Base-by-base conservation (phyloP, 371 early-diverging fungal genomes). In the Entomophthora muscae region DNA sequence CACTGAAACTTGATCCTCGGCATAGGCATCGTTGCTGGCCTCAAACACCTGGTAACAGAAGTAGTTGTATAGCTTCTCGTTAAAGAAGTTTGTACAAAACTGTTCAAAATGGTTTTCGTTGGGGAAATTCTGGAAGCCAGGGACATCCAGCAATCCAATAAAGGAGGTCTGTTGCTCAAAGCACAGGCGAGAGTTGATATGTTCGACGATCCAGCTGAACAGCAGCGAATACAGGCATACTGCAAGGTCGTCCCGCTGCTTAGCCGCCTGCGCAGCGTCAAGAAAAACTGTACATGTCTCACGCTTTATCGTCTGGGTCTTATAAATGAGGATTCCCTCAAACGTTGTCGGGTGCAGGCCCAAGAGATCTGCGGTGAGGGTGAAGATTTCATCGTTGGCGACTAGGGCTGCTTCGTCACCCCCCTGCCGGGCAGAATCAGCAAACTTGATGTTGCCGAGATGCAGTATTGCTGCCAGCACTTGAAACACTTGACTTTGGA, bases 271-370 rank as follows among this genome's bases (percentile, higher is more conserved):
- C 24, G 83, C 81, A 5, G 82, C 75, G 69, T 91, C 85, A 28
- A 95, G 76, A 53, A 90, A 89, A 3, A 91, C 80, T 0, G 93
- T 90, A 65, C 88, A 91, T 29, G 92, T 72, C 64, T 93, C 94
- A 58, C 83, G 77, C 23, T 85, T 80, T 13, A 90, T 82, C 66
- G 84, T 67, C 64, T 71, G 72, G 17, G 81, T 76, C 72, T 89
- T 85, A 78, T 90, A 89, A 1, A 88, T 88, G 64, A 98, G 73
- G 0, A 89, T 85, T 66, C 79, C 80, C 71, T 92, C 89, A 56
- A 98, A 75, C 7, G 83, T 83, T 57, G 74, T 77, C 1, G 91
- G 75, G 32, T 84, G 82, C 13, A 98, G 81, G 13, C 93, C 95
- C 52, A 98, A 75, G 31, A 94, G 77, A 59, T 85, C 85, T 0